Evolutionary conservation across 2,329 filamentous ascomycete species (phyloP), one percentile per base, ranked within the genome.

Genomic region (Mycocentrospora acerina): DNA sequence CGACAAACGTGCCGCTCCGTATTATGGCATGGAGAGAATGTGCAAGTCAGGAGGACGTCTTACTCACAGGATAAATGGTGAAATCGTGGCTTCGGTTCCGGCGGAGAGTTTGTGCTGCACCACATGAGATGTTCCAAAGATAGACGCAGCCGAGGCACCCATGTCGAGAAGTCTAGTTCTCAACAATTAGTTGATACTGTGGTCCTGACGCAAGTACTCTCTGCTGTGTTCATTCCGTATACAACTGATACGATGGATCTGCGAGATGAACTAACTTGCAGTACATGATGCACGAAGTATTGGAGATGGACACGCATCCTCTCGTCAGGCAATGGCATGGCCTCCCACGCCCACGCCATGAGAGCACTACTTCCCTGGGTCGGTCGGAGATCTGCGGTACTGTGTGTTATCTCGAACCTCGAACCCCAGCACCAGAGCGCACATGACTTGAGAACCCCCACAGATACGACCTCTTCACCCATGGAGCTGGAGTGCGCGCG

Each of bases 401-500:
- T 51, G 40, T 46, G 39, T 44, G 65, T 48, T 62, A 61, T 32
- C 51, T 59, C 51, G 63, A 69, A 35, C 51, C 50, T 46, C 56
- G 9, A 22, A 22, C 51, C 52, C 50, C 51, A 44, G 60, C 62
- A 62, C 60, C 62, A 59, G 46, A 61, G 59, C 29, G n/a, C 19
- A 22, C 19, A 22, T 22, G 19, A 22, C 9, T n/a, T 22, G 9
- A 9, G 19, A 9, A 22, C 19, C 19, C 19, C 19, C 19, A 22
- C 19, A 22, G 5, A 9, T 22, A 9, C 19, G 32, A 49, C 48
- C 57, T 51, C 48, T 56, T 51, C 55, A 60, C 53, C 47, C 39
- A 46, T 62, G 62, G 61, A 63, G 57, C 59, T 65, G 62, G 19
- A 6, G 19, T 22, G 9, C 19, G 9, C 9, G 19, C 5, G 9